Conservation (phyloP, 306 rosid species). For the Spatholobus suberectus region DNA sequence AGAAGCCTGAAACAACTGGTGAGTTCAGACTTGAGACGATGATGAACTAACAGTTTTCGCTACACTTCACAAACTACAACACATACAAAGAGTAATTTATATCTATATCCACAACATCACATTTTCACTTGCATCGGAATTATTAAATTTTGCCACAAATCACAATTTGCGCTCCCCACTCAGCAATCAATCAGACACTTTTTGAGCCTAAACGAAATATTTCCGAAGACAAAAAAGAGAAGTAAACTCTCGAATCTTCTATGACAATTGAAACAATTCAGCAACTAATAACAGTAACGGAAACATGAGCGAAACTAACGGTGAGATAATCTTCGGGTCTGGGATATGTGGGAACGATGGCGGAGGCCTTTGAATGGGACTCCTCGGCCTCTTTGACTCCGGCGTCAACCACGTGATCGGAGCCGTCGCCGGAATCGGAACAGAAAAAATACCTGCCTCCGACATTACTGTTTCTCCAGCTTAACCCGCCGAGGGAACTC, state of each 20-base stretch:
- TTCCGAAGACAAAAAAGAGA: neutral
- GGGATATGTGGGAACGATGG: conserved; percentile 85
- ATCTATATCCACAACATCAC: neutral
- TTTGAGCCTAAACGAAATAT: neutral
- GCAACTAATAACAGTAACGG: neutral
- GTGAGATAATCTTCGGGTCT: conserved; percentile 94
- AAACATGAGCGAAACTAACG: conserved; percentile 58
- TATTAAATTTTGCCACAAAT: neutral
- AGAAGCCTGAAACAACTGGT: neutral
- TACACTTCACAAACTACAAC: conserved; percentile 2
- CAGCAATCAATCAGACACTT: neutral
- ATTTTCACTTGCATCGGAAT: neutral
- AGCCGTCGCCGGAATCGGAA: conserved; percentile 77
- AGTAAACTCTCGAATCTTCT: neutral
- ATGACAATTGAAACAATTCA: neutral
- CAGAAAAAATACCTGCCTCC: conserved; percentile 69
- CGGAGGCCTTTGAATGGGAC: conserved; percentile 58
- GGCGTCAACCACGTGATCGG: conserved; percentile 61
- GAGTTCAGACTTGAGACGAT: neutral
- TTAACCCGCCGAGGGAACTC: conserved; percentile 54
- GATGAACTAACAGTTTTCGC: neutral
- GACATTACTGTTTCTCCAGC: conserved; percentile 40
- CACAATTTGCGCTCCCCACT: neutral
- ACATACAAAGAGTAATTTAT: neutral
- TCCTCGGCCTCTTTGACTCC: conserved; percentile 66